Evolutionary conservation across 169 alveolate genomes (phyloP), one percentile per base, ranked within the genome.

Genomic region (Cryptosporidium ryanae): DNA sequence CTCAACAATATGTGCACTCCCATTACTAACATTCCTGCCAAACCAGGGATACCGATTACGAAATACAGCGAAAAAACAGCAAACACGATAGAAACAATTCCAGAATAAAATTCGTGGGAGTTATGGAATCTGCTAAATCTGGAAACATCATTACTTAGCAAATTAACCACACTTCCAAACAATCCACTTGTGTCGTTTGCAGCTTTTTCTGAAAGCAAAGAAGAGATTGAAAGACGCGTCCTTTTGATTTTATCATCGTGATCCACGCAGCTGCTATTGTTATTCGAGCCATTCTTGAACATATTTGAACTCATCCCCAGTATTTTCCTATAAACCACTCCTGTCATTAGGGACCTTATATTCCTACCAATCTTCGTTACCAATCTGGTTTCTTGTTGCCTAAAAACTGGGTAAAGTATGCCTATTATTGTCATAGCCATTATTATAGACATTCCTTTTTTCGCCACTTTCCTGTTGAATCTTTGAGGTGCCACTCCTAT

Each of bases 71-170:
- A 10, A 8, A 55, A 43, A 59, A 61, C 15, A n/a, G 87, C 70
- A 25, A 59, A 34, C 10, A 46, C 38, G 13, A 76, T 25, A 0
- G 87, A 76, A 17, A 49, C 50, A n/a, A 59, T 34, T 2, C 87
- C 71, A 31, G 64, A 76, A 23, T 76, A 76, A 15, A 76, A 76
- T 31, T 76, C 87, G n/a, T 76, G 87, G n/a, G 71, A 29, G 17
- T 25, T 59, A 34, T 76, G 59, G 8, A 76, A 71, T 6, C 63
- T 32, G 18, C 87, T 65, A 38, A 76, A 76, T 18, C 87, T 55
- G 27, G 87, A 55, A 15, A 76, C 71, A 76, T 76, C 87, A 23
- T 76, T 76, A 17, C 63, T 59, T 25, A 76, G 18, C 18, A 76
- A 63, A 46, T 76, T 76, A 25, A 76, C 87, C 5, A 76, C 61